Conservation (phyloP, 495 filamentous ascomycete species). For the Astrocystis sublimbata region DNA sequence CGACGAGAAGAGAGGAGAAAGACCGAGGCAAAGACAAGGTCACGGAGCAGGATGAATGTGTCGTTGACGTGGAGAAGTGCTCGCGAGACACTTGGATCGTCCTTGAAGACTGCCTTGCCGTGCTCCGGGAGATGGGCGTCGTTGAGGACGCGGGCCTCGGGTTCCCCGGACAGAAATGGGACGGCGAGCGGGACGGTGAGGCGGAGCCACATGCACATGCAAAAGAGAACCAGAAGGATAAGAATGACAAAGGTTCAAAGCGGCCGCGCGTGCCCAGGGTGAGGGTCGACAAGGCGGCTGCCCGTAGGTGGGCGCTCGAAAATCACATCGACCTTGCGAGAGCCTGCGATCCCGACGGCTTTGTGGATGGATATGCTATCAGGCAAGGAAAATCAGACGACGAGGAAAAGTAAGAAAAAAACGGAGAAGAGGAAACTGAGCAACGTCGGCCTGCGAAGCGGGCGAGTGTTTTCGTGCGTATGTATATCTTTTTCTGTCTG, state of each 20-base stretch:
- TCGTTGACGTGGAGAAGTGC: conserved; percentile 44
- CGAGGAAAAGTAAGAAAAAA: conserved; percentile 27
- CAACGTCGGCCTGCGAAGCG: background rate
- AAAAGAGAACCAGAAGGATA: conserved; percentile 16
- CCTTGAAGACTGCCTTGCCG: conserved; percentile 77
- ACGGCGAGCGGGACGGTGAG: conserved; percentile 18
- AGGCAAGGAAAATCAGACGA: conserved; percentile 27
- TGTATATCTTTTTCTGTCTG: no score
- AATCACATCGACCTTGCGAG: conserved; percentile 48
- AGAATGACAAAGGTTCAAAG: conserved; percentile 26
- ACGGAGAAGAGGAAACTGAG: background rate
- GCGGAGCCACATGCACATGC: conserved; percentile 11
- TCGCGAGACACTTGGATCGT: conserved; percentile 71
- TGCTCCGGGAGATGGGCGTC: conserved; percentile 75
- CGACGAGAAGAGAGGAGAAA: conserved; percentile 20
- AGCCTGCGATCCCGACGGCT: conserved; percentile 58
- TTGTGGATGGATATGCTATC: conserved; percentile 53
- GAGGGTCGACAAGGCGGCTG: conserved; percentile 54
- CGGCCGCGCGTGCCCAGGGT: conserved; percentile 42
- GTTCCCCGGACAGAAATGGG: conserved; percentile 38
- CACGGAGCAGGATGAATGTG: conserved; percentile 25
- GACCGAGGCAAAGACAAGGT: background rate
- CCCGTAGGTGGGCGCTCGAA: conserved; percentile 54
- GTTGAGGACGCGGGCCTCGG: conserved; percentile 58
- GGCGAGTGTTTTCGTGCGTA: background rate